These are phyloP conservation scores for Fomitopsis serialis DNA, from an alignment of 768 basidiomycete species.

Conservation along the genomic window DNA sequence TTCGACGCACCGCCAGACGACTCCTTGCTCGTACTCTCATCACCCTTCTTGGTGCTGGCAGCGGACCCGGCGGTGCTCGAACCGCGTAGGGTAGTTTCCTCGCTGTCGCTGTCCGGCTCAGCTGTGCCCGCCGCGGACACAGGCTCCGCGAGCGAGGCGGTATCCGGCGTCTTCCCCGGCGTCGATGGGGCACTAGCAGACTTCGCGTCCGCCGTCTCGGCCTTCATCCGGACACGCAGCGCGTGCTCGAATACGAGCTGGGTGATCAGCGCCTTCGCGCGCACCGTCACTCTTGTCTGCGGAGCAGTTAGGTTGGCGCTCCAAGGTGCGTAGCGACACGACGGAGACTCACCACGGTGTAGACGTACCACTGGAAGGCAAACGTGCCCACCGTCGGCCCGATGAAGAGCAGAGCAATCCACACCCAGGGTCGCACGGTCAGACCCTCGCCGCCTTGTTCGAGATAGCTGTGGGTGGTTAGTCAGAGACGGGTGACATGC, in stretches of 20 bases:
- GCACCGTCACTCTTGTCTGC: slow-evolving; percentile 31
- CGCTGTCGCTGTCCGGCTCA: not conserved
- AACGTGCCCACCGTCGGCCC: slow-evolving; percentile 40
- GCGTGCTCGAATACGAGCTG: slow-evolving; percentile 49
- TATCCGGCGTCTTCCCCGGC: too few relatives aligned
- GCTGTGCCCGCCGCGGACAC: too few relatives aligned
- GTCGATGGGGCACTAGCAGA: too few relatives aligned
- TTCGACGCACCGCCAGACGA: slow-evolving; percentile 24
- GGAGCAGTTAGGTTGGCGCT: too few relatives aligned
- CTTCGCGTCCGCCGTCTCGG: slow-evolving; percentile 17
- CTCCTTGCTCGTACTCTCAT: too few relatives aligned
- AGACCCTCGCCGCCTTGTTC: slow-evolving; percentile 47
- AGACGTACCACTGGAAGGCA: slow-evolving; percentile 50
- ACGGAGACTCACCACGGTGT: slow-evolving; percentile 10
- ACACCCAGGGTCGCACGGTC: slow-evolving; percentile 60
- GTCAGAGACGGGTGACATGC: not conserved
- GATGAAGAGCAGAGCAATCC: slow-evolving; percentile 49
- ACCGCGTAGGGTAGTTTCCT: not conserved
- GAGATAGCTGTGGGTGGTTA: slow-evolving; percentile 41
- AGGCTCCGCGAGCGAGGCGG: too few relatives aligned
- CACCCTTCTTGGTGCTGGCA: not conserved
- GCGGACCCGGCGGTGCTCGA: not conserved
- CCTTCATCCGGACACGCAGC: slow-evolving; percentile 43
- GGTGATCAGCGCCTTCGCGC: slow-evolving; percentile 38
- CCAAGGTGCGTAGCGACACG: too few relatives aligned